Evolutionary conservation across 1,139 yeast genomes (phyloP), one percentile per base, ranked within the genome.

Genomic region (Kluyveromyces sp.): DNA sequence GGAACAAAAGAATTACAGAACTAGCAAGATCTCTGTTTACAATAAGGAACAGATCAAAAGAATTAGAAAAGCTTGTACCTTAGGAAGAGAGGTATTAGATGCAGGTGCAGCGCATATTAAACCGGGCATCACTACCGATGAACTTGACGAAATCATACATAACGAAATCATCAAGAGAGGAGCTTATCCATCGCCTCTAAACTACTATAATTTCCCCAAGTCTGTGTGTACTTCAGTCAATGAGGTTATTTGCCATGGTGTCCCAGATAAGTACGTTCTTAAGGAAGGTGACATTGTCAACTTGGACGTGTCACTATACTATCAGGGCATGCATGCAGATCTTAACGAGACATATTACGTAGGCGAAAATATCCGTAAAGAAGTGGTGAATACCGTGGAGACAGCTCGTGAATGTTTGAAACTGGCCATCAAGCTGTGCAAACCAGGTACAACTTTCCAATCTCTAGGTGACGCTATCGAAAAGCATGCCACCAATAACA

Each of bases 181-280:
- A 56, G 89, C 92, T 4, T 94, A 94, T 64, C 99, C 99, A 28
- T 87, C 96, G 15, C 96, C 99, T 3, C 73, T 92, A 53, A 94
- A 94, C 70, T 94, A 94, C 69, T 92, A 84, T 71, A 86, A 88
- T 66, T 94, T 81, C 70, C 97, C 98, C 37, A 90, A 89, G 65
- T 82, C 95, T 32, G 77, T 88, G 41, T 94, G 98, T 69, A 88
- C 97, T 1, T 88, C 97, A 4, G 81, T 94, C 38, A 90, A 94
- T 66, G 98, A 92, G 70, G 82, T 89, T 49, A 86, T 92, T 51
- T 92, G 99, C 65, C 99, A 92, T 66, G 99, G 99, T 54, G 86
- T 92, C 50, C 98, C 98, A 28, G 98, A 94, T 66, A 76, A 85
- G 68, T 78, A 90, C 47, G 80, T 79, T 37, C 73, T 94, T 52